These are phyloP conservation scores for Taphrina wiesneri DNA, from an alignment of 1,139 yeast species.

Conservation along the genomic window DNA sequence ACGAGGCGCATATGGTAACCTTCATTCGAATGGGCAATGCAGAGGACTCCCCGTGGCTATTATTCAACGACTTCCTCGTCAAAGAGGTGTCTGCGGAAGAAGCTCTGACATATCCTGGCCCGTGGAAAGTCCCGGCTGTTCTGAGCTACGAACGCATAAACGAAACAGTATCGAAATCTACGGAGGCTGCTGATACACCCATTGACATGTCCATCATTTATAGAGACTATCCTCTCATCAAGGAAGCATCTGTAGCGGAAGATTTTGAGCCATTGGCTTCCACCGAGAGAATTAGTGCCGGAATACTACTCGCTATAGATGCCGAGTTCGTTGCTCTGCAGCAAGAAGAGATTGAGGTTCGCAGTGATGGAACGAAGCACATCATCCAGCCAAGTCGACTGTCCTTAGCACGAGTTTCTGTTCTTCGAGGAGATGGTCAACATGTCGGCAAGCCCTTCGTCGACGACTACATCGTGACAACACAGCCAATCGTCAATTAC, in stretches of 20 bases:
- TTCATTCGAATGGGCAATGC: conserved; percentile 49
- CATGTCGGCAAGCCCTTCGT: conserved; percentile 77
- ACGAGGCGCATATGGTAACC: conserved; percentile 47
- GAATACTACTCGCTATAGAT: conserved; percentile 85
- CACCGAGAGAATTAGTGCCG: conserved; percentile 48
- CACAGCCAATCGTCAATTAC: conserved; percentile 69
- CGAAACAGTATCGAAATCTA: neutral
- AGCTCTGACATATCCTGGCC: conserved; percentile 63
- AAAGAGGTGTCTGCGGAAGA: conserved; percentile 68
- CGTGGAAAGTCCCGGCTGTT: conserved; percentile 85
- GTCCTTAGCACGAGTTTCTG: conserved; percentile 87
- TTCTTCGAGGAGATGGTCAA: conserved; percentile 71
- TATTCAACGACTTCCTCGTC: conserved; percentile 93
- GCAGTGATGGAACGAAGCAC: conserved; percentile 65
- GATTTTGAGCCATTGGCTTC: conserved; percentile 21
- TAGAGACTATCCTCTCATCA: conserved; percentile 70
- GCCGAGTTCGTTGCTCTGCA: conserved; percentile 90
- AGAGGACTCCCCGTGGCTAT: conserved; percentile 58
- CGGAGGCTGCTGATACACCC: neutral
- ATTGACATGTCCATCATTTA: conserved; percentile 50
- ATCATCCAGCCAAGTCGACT: conserved; percentile 72
- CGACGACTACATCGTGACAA: conserved; percentile 86
- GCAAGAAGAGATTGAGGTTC: conserved; percentile 78
- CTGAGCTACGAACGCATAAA: conserved; percentile 54
- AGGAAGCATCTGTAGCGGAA: conserved; percentile 45